phyloP scores from a whole-genome alignment of 2,329 filamentous ascomycete species.

The Ceratocystis papillata region DNA sequence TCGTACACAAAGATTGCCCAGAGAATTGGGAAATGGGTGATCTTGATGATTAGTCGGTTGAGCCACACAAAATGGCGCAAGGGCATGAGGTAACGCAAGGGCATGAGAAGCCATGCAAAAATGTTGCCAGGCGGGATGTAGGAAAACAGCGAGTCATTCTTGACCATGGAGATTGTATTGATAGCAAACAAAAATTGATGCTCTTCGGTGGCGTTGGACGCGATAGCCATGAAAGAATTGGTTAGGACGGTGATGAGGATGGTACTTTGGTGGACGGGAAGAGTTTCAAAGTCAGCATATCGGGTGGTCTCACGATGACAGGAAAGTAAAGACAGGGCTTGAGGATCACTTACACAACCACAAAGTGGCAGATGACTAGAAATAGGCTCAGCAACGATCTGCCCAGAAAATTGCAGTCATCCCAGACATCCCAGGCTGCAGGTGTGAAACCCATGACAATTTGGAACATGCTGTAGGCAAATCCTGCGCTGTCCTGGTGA shows the following conservation, averaged over 20 bases:
- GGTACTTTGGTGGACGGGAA: constrained; percentile 40
- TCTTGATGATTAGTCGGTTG: constrained; percentile 84
- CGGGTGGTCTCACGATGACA: not conserved
- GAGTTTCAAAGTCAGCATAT: not conserved
- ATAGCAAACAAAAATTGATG: constrained; percentile 90
- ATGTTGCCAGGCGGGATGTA: constrained; percentile 89
- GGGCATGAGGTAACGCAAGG: constrained; percentile 67
- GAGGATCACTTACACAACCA: constrained; percentile 57
- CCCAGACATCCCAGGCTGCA: constrained; percentile 86
- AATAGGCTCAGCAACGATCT: constrained; percentile 68
- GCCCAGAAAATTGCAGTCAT: constrained; percentile 65
- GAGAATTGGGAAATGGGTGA: constrained; percentile 78
- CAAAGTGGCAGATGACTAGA: constrained; percentile 87
- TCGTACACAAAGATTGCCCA: constrained; percentile 85
- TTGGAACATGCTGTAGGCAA: constrained; percentile 89
- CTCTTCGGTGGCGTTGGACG: constrained; percentile 85
- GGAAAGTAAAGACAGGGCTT: not conserved
- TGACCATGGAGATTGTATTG: constrained; percentile 96
- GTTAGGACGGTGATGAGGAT: constrained; percentile 93
- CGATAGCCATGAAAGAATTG: constrained; percentile 91
- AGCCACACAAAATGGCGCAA: constrained; percentile 71
- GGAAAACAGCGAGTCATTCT: constrained; percentile 91
- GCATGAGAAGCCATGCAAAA: constrained; percentile 78
- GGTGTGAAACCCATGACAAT: constrained; percentile 93
- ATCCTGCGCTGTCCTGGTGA: constrained; percentile 56